Percentiles rank a stretch among this genome's conserved stretches.
These are phyloP conservation scores for Leishmania braziliensis DNA, from an alignment of 208 protist genomes.

Conservation along the genomic window DNA sequence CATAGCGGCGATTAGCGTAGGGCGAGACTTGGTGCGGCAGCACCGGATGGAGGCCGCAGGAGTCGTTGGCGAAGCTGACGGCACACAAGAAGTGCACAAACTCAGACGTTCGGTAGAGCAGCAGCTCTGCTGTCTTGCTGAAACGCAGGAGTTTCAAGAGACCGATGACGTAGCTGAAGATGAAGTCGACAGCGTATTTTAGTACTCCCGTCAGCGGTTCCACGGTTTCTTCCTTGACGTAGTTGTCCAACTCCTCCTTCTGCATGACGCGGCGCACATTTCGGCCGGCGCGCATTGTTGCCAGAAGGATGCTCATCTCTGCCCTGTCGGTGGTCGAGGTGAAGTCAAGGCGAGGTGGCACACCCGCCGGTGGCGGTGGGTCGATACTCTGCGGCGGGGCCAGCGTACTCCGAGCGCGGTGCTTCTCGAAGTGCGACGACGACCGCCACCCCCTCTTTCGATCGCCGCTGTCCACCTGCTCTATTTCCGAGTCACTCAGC, in stretches of 20 bases:
- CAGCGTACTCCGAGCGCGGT: not conserved
- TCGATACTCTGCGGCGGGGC: not conserved
- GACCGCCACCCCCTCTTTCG: not conserved
- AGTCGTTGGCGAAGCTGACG: slow-evolving; percentile 41
- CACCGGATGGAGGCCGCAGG: slow-evolving; percentile 81
- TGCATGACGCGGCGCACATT: slow-evolving; percentile 51
- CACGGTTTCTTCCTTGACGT: slow-evolving; percentile 4
- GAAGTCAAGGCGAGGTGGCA: slow-evolving; percentile 82
- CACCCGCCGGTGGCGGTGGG: slow-evolving; percentile 16
- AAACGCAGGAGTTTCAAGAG: slow-evolving; percentile 37
- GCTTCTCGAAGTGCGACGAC: slow-evolving; percentile 11
- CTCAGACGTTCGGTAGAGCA: slow-evolving; percentile 48
- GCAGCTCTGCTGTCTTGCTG: slow-evolving; percentile 37
- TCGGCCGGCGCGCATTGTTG: slow-evolving; percentile 43
- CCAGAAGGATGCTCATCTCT: slow-evolving; percentile 66
- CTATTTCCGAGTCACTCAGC: slow-evolving; percentile 27
- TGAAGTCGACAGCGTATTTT: slow-evolving; percentile 18
- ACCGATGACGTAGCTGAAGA: slow-evolving; percentile 31
- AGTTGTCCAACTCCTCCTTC: slow-evolving; percentile 5
- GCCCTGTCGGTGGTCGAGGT: slow-evolving; percentile 55
- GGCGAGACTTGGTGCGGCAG: slow-evolving; percentile 55
- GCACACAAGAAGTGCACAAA: slow-evolving; percentile 67
- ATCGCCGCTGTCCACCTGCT: slow-evolving; percentile 8
- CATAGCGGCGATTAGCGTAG: slow-evolving; percentile 25
- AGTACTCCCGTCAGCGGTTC: slow-evolving; percentile 27